Base-by-base conservation (phyloP, 306 rosid genomes). In the Inga oerstediana region DNA sequence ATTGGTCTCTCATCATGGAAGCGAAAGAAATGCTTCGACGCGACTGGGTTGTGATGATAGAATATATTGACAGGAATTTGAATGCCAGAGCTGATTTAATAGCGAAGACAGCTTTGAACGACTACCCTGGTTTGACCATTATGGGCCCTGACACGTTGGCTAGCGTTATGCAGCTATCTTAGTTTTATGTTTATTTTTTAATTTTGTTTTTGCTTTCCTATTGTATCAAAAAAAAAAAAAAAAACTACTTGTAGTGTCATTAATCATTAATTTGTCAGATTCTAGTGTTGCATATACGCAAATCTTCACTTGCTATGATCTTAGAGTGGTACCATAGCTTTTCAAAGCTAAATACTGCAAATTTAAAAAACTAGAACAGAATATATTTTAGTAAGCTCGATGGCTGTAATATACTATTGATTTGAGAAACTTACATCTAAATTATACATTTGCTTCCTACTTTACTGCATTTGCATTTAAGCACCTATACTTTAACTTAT, bases 331-430 rank as follows among this genome's bases (percentile, higher is more conserved):
- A 3, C 24, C 20, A 67, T 15, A 19, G 48, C 27, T 35, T 39
- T 69, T 67, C 8, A 67, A 17, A 67, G 46, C 72, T 69, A 69
- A 69, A 69, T 39, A 69, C 74, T 69, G 49, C 49, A 69, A 39
- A 6, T 39, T 39, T 39, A 8, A 39, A 39, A 39, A 39, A 39
- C 30, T 4, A 61, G 20, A 65, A 65, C 41, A 16, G 1, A 32
- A 66, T 66, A 66, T 66, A 66, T 34, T 27, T 32, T 34, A 66
- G 12, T 10, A 66, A 32, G 72, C 44, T 66, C n/a, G 19, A 68
- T 37, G 44, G 19, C 48, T 68, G 27, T 39, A 68, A 37, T 37
- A 39, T 8, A 16, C n/a, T 14, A 17, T 68, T 39, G 27, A 17
- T 13, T 68, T 68, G 4, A 16, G 24, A 65, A 30, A 65, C 37